These are phyloP conservation scores for Neonectria magnoliae DNA, from an alignment of 2,329 filamentous ascomycete genomes.

Conservation along the genomic window DNA sequence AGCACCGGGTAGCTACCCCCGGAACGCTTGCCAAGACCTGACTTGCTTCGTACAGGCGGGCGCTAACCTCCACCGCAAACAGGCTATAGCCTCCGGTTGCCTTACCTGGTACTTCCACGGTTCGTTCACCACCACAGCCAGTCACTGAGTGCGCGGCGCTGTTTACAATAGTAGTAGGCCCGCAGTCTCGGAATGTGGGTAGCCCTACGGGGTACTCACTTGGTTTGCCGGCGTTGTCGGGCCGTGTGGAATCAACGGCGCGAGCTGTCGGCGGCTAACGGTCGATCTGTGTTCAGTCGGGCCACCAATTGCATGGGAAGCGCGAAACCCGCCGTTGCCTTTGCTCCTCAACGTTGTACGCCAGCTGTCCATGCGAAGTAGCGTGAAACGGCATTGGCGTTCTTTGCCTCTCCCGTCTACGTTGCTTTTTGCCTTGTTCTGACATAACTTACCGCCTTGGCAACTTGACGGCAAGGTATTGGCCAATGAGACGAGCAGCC, in stretches of 20 bases:
- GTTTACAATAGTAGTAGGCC: background rate
- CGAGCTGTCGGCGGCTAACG: no score
- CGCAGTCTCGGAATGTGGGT: background rate
- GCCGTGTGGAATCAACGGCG: background rate
- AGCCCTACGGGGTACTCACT: no score
- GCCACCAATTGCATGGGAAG: constrained; percentile 5
- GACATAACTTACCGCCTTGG: background rate
- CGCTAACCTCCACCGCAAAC: constrained; percentile 6
- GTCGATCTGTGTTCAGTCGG: background rate
- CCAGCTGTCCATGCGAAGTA: background rate
- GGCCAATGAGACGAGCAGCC: background rate
- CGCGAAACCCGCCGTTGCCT: constrained; percentile 11
- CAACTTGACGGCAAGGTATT: background rate
- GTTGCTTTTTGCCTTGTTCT: background rate
- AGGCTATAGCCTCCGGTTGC: background rate
- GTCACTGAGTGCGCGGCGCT: background rate
- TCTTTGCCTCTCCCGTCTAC: background rate
- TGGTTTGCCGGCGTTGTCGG: no score
- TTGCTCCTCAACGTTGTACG: background rate
- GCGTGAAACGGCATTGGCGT: background rate
- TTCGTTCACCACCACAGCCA: no score
- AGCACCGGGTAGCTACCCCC: background rate
- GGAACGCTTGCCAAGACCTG: constrained; percentile 6
- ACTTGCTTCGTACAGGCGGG: constrained; percentile 1
- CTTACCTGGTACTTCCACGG: no score